These are phyloP conservation scores for Diplodia corticola DNA, from an alignment of 2,329 filamentous ascomycete genomes.

Conservation along the genomic window DNA sequence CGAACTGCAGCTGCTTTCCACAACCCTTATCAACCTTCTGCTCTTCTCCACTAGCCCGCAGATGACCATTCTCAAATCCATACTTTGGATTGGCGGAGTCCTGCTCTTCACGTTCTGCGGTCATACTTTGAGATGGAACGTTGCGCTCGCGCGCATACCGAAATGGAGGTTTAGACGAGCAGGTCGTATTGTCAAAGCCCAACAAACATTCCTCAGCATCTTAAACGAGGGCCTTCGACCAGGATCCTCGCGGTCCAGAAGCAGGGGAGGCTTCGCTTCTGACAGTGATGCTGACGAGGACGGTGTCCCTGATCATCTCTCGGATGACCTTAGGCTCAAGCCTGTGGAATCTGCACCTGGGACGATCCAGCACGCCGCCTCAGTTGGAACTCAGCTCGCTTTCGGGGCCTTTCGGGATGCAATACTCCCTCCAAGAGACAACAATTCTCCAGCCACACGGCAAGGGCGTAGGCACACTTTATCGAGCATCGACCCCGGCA, in stretches of 20 bases:
- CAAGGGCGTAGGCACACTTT: constrained; percentile 38
- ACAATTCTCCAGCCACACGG: background rate
- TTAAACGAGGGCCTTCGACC: constrained; percentile 39
- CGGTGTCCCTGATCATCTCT: constrained; percentile 22
- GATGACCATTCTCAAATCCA: constrained; percentile 44
- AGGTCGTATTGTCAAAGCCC: constrained; percentile 45
- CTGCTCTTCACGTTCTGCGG: constrained; percentile 71
- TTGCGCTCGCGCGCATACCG: constrained; percentile 82
- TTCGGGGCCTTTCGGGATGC: constrained; percentile 5
- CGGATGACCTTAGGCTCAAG: constrained; percentile 14
- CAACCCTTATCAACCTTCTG: constrained; percentile 77
- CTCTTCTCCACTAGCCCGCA: constrained; percentile 69
- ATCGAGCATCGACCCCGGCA: constrained; percentile 23
- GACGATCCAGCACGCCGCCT: background rate
- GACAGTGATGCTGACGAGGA: constrained; percentile 54
- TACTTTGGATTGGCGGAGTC: constrained; percentile 65
- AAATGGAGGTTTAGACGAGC: constrained; percentile 80
- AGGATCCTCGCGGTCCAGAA: constrained; percentile 15
- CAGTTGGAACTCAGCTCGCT: background rate
- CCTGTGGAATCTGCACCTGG: constrained; percentile 16
- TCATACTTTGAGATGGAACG: constrained; percentile 76
- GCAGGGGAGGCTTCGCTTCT: constrained; percentile 18
- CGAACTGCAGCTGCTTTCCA: constrained; percentile 84
- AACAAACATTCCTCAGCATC: constrained; percentile 46
- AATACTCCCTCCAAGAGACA: constrained; percentile 1